Evolutionary conservation across 345 rosid species (phyloP).

Genomic region (Populus deltoides): DNA sequence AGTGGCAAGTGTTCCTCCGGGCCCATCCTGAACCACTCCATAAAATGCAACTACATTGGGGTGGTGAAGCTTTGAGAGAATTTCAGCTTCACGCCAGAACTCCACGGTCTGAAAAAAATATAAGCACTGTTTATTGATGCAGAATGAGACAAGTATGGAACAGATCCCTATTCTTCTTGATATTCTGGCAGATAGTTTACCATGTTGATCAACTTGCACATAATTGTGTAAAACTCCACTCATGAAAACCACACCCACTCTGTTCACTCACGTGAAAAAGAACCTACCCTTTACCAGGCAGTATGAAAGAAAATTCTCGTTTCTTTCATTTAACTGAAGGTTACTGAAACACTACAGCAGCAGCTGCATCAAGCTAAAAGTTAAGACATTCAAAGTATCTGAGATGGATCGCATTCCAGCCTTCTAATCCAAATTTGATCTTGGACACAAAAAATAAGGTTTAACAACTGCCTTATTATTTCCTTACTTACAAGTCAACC

Average conservation of each 20-base stretch:
- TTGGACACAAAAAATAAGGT: neutral
- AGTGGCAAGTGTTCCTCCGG: slow-evolving; percentile 85
- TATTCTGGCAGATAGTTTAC: neutral
- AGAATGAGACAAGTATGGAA: neutral
- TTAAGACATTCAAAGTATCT: neutral
- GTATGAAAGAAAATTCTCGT: neutral
- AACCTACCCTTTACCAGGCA: neutral
- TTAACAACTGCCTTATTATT: neutral
- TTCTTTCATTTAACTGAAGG: neutral
- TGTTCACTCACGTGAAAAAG: neutral
- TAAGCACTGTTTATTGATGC: neutral
- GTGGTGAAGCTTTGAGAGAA: slow-evolving; percentile 91
- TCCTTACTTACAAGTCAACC: neutral
- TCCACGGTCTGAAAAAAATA: slow-evolving; percentile 51
- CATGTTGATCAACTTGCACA: neutral
- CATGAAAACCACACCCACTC: too few relatives aligned
- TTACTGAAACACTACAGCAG: neutral
- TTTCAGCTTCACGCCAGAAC: slow-evolving; percentile 93
- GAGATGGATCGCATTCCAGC: neutral
- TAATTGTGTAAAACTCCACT: too few relatives aligned
- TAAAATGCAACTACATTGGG: slow-evolving; percentile 97
- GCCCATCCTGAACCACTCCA: slow-evolving; percentile 95
- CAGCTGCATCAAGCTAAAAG: neutral
- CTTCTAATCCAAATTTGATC: neutral
- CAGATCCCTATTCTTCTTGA: neutral